Evolutionary conservation across 2,329 filamentous ascomycete genomes (phyloP), one percentile per base, ranked within the genome.

Genomic region (Chalara sp.): DNA sequence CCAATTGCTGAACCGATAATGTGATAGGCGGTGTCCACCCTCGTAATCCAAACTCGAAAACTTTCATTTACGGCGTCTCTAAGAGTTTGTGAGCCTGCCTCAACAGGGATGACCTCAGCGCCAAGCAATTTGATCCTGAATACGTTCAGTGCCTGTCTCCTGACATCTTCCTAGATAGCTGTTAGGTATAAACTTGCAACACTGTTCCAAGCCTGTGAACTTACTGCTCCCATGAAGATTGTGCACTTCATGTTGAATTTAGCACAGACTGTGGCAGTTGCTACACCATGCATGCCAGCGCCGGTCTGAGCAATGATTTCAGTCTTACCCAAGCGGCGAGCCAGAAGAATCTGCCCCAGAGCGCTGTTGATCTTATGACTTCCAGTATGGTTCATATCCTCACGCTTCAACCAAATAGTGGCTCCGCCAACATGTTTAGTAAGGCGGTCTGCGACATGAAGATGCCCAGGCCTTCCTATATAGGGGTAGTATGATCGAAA

Each of bases 321-420:
- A 5, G 85, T 96, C 80, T 99, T 99, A 47, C 93, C 93, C 46
- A 99, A 72, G 55, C 89, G 79, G 61, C 80, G 80, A 1, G 93
- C 93, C 37, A 99, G 74, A 11, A 99, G 79, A 46, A 96, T 83
- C 70, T 99, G 93, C 2, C 93, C 93, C 6, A 99, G 76, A 1
- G 93, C 93, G 64, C 99, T 99, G 77, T 99, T 99, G 76, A 99
- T 97, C 80, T 99, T 99, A 78, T 99, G 93, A 56, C 88, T 95
- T 59, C 93, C 93, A 6, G 93, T 97, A 68, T 99, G 93, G 72
- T 97, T 97, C 51, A 97, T 76, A 67, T 99, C 93, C 72, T 99
- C 93, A 62, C 93, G 83, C 80, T 99, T 99, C 60, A 99, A 74
- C 86, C 92, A 99, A 73, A 99, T 95, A 65, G 90, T 95, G 46